Evolutionary conservation across 352 stramenopile genomes (phyloP).

Genomic region (Hyaloperonospora arabidopsidis): DNA sequence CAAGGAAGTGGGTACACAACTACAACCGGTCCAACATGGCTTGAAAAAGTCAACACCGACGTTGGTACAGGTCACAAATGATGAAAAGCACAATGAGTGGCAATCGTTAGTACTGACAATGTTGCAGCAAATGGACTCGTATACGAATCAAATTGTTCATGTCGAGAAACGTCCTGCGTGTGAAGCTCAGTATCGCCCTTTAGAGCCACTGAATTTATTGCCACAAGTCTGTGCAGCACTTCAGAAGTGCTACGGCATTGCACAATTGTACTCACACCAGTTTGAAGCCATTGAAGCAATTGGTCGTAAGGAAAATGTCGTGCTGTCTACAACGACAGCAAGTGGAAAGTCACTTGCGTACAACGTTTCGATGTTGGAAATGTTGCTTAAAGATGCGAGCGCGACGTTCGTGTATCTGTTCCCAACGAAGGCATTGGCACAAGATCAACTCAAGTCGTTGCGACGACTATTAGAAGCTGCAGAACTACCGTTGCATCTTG

Average conservation of each 20-base stretch:
- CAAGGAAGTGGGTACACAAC: constrained; percentile 1
- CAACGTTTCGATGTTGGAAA: constrained; percentile 89
- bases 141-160: constrained; percentile 74
- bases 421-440: constrained; percentile 96
- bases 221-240: constrained; percentile 36
- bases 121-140: constrained; percentile 47
- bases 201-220: constrained; percentile 36
- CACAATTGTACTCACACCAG: constrained; percentile 89
- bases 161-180: constrained; percentile 50
- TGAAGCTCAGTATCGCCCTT: constrained; percentile 32
- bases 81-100: constrained; percentile 13
- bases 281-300: constrained; percentile 84
- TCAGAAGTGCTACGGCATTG: constrained; percentile 34
- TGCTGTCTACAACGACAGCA: constrained; percentile 94
- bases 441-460: constrained; percentile 94
- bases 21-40: constrained; percentile 2
- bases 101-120: constrained; percentile 38
- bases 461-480: constrained; percentile 55
- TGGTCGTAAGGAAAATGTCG: constrained; percentile 80
- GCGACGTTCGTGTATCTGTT: constrained; percentile 92
- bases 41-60: constrained; percentile 3
- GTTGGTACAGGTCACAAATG: not conserved
- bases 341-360: constrained; percentile 97
- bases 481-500: constrained; percentile 40
- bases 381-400: constrained; percentile 40